Percentiles rank a stretch among this genome's conserved stretches.
These are phyloP conservation scores for Hordeum marinum DNA, from an alignment of 176 grass and related monocot species.

Conservation along the genomic window DNA sequence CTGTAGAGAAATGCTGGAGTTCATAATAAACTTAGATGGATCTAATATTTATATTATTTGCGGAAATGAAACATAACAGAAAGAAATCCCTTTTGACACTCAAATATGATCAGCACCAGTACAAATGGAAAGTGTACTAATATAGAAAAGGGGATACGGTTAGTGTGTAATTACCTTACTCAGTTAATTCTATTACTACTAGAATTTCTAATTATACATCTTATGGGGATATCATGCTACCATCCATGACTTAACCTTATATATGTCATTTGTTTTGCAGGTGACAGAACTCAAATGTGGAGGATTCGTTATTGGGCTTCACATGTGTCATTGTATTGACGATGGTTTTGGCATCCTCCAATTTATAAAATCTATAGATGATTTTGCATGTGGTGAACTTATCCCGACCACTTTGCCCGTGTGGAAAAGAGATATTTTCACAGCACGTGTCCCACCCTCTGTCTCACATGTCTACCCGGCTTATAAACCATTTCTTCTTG, in stretches of 20 bases:
- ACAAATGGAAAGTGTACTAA: too few relatives aligned
- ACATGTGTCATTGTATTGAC: conserved; percentile 35
- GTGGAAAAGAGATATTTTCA: conserved; percentile 12
- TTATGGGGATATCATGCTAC: not conserved
- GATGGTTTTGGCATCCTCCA: conserved; percentile 42
- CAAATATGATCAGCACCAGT: not conserved
- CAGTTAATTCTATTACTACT: too few relatives aligned
- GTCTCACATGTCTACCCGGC: not conserved
- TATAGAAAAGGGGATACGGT: too few relatives aligned
- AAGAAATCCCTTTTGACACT: not conserved
- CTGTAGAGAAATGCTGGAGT: not conserved
- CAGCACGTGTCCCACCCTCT: not conserved
- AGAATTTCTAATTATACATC: not conserved
- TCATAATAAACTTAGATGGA: not conserved
- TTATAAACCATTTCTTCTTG: not conserved
- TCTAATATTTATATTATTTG: not conserved
- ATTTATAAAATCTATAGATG: conserved; percentile 16
- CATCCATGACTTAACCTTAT: not conserved
- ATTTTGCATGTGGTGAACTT: conserved; percentile 27
- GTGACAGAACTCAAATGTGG: conserved; percentile 35
- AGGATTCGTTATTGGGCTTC: conserved; percentile 37
- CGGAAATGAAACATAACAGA: not conserved
- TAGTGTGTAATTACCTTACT: too few relatives aligned
- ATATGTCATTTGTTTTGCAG: not conserved
- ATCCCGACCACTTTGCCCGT: conserved; percentile 11